These are phyloP conservation scores for Teunomyces stri DNA, from an alignment of 805 yeast species.

Conservation along the genomic window DNA sequence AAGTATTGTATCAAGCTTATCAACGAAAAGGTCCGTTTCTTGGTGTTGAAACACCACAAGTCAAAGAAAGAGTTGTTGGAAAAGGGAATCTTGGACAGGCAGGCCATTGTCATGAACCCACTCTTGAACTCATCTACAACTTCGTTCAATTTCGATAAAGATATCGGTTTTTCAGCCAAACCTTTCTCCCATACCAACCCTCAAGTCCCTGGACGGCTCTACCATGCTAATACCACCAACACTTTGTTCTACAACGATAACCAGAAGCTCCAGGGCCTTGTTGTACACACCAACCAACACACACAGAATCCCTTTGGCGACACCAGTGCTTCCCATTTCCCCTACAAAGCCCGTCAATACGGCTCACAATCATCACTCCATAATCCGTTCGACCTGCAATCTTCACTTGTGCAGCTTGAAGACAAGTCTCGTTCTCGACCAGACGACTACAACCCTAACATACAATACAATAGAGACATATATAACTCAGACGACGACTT, in stretches of 20 bases:
- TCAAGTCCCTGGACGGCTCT: not conserved
- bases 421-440: not conserved
- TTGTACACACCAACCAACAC: not conserved
- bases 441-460: not conserved
- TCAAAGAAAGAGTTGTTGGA: constrained; percentile 31
- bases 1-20: constrained; percentile 61
- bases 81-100: constrained; percentile 25
- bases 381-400: not conserved
- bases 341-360: not conserved
- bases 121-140: constrained; percentile 19
- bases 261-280: constrained; percentile 12
- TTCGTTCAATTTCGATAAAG: constrained; percentile 8
- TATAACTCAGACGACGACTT: not conserved
- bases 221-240: not conserved
- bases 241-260: constrained; percentile 14
- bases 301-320: constrained; percentile 15
- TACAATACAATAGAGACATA: not conserved
- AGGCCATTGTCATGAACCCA: constrained; percentile 27
- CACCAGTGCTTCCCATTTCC: not conserved
- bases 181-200: constrained; percentile 4
- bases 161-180: constrained; percentile 2
- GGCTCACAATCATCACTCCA: not conserved
- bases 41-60: constrained; percentile 45
- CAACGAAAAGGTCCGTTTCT: constrained; percentile 52
- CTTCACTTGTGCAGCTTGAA: not conserved